Evolutionary conservation across 306 rosid genomes (phyloP).

Genomic region (Cucumis melo): DNA sequence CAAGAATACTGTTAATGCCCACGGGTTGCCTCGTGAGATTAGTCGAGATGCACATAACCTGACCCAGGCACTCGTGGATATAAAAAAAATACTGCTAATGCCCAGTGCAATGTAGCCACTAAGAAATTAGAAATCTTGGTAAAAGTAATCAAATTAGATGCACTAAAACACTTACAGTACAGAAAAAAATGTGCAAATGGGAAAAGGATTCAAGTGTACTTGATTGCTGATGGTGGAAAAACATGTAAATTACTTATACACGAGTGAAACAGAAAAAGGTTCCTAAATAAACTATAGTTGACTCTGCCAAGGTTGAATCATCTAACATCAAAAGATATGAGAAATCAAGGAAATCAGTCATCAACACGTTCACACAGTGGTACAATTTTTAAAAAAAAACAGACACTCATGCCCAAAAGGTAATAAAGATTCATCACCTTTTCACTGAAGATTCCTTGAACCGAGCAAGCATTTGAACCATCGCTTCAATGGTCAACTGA

Average conservation of each 20-base stretch:
- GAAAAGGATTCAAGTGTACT: not conserved
- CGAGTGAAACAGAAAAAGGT: not conserved
- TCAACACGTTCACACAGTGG: not conserved
- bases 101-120: not conserved
- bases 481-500: slow-evolving; percentile 48
- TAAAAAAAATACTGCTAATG: too few relatives aligned
- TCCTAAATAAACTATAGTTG: not conserved
- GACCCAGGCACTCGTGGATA: too few relatives aligned
- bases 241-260: not conserved
- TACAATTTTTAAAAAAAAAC: not conserved
- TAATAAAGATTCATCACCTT: slow-evolving; percentile 32
- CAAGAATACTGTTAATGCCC: not conserved
- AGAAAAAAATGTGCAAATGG: not conserved
- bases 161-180: not conserved
- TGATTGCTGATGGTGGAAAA: not conserved
- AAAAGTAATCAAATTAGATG: not conserved
- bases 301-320: not conserved
- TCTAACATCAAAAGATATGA: not conserved
- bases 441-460: slow-evolving; percentile 75
- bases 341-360: not conserved
- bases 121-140: not conserved
- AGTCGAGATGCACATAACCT: too few relatives aligned
- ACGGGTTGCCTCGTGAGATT: too few relatives aligned
- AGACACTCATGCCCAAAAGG: slow-evolving; percentile 2
- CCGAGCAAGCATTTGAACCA: slow-evolving; percentile 84